Conservation (phyloP, 2,329 filamentous ascomycete species). For the Penicillium expansum region DNA sequence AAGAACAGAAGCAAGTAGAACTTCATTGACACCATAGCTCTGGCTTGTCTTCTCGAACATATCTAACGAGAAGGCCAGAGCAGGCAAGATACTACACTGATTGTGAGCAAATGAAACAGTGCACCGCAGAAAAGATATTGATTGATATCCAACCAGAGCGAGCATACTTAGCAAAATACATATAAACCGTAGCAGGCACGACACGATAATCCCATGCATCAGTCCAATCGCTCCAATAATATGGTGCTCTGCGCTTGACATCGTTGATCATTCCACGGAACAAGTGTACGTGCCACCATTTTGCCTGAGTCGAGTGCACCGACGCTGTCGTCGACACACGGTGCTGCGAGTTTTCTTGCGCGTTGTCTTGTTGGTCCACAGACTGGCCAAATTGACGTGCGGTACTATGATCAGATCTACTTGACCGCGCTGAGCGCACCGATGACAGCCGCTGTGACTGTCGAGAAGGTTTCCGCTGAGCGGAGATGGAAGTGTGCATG, state of each 20-base stretch:
- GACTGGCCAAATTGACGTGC: conserved; percentile 11
- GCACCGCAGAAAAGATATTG: neutral
- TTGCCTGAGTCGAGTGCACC: conserved; percentile 14
- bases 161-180: conserved; percentile 88
- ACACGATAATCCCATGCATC: conserved; percentile 92
- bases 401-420: conserved; percentile 11
- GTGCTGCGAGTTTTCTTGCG: conserved; percentile 8
- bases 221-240: conserved; percentile 75
- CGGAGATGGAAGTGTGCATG: conserved; percentile 28
- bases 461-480: conserved; percentile 29
- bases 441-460: conserved; percentile 25
- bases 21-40: conserved; percentile 87
- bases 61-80: conserved; percentile 83
- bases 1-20: conserved; percentile 79
- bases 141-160: neutral
- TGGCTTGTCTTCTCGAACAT: conserved; percentile 88
- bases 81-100: conserved; percentile 69
- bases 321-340: conserved; percentile 15
- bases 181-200: conserved; percentile 81
- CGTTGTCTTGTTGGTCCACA: conserved; percentile 3
- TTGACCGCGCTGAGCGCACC: conserved; percentile 20
- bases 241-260: conserved; percentile 69
- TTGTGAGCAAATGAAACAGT: conserved; percentile 6
- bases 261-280: conserved; percentile 81
- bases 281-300: conserved; percentile 72